Conservation (phyloP, 2,329 filamentous ascomycete species). For the Paracoccidioides brasiliensis region DNA sequence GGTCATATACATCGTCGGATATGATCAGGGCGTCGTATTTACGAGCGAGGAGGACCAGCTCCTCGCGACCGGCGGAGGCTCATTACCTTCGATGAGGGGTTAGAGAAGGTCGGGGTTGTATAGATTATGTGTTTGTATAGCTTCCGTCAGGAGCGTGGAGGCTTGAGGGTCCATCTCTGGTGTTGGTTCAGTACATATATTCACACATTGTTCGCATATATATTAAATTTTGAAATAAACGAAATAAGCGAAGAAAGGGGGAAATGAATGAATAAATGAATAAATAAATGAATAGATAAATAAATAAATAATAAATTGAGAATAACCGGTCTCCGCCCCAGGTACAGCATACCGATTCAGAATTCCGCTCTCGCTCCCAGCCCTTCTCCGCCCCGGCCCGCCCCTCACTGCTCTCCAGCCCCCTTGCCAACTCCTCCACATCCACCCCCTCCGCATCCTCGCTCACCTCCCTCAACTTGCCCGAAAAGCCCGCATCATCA, state of each 20-base stretch:
- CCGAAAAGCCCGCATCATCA: constrained; percentile 61
- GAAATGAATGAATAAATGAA: not conserved
- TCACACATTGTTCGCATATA: not conserved
- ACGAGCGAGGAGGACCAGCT: constrained; percentile 63
- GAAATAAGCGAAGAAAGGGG: not conserved
- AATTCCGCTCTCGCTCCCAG: constrained; percentile 2
- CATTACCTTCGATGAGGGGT: constrained; percentile 78
- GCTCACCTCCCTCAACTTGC: constrained; percentile 53
- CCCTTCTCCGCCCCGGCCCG: constrained; percentile 16
- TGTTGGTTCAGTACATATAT: too few species aligned
- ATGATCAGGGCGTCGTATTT: constrained; percentile 70
- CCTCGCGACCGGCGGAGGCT: constrained; percentile 52
- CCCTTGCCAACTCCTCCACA: constrained; percentile 44
- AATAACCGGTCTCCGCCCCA: not conserved
- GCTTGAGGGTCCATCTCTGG: constrained; percentile 35
- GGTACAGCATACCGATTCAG: constrained; percentile 29
- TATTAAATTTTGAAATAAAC: not conserved
- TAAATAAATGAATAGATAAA: too few species aligned
- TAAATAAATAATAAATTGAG: too few species aligned
- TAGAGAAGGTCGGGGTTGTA: constrained; percentile 74
- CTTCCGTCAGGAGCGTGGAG: constrained; percentile 50
- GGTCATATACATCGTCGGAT: constrained; percentile 88
- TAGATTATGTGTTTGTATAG: constrained; percentile 83
- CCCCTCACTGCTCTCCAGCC: constrained; percentile 39
- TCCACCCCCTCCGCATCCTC: constrained; percentile 71